phyloP scores from a whole-genome alignment of 164 flowering plant genomes.

The Tinospora cordifolia region DNA sequence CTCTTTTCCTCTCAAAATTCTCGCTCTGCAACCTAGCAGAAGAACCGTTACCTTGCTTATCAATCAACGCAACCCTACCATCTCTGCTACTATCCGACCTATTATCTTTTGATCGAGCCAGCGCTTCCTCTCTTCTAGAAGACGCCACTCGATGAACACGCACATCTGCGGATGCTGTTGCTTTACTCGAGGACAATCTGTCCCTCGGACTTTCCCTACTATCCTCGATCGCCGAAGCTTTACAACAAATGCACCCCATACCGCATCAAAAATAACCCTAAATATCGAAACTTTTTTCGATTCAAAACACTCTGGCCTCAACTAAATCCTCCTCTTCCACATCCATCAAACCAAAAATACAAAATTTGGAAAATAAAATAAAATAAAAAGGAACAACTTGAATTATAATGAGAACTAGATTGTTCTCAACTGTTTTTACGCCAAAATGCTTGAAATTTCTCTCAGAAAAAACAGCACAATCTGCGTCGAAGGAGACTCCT shows the following conservation, averaged over 20 bases:
- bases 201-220: constrained; percentile 66
- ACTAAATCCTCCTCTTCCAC: constrained; percentile 4
- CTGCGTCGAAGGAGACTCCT: not conserved
- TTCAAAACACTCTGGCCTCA: not conserved
- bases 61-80: constrained; percentile 48
- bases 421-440: not conserved
- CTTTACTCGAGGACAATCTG: constrained; percentile 38
- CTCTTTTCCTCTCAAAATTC: constrained; percentile 56
- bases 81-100: constrained; percentile 32
- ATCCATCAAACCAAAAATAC: constrained; percentile 4
- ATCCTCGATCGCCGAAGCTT: constrained; percentile 73
- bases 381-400: not conserved
- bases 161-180: constrained; percentile 24
- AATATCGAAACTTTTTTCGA: constrained; percentile 5
- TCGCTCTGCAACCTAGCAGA: constrained; percentile 36
- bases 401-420: constrained; percentile 1
- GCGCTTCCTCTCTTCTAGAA: constrained; percentile 47
- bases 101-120: constrained; percentile 28
- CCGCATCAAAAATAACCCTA: constrained; percentile 10
- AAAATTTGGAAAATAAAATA: too few relatives aligned
- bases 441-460: constrained; percentile 1
- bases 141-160: constrained; percentile 36
- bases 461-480: not conserved
- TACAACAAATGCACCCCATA: constrained; percentile 80
- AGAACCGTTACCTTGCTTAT: constrained; percentile 52